Base-by-base conservation (phyloP, 306 rosid species). In the Pachyrhizus erosus region DNA sequence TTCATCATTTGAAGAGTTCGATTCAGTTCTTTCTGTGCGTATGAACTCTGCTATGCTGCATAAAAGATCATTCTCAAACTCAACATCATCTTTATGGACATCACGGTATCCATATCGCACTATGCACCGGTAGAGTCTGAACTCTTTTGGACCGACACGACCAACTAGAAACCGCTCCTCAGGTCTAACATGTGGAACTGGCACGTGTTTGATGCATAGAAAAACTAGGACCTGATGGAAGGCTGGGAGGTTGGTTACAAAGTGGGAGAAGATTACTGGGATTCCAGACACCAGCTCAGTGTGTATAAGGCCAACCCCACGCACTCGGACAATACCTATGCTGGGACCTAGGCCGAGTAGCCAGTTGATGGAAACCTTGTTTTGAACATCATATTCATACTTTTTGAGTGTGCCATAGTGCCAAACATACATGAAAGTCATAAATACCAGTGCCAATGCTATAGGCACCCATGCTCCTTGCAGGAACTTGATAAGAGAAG, bases 401-500 rank as follows among this genome's bases (percentile, higher is more conserved):
- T 88, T 93, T 79, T 86, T 91, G 14, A 87, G 74, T 9, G 98
- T 89, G 66, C 99, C 99, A 18, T 92, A 96, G 87, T 93, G 94
- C 99, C 99, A 96, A 49, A 88, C 89, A 54, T 91, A 92, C 98
- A 91, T 96, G 73, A 75, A 69, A 2, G 89, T 46, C 49, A 92
- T 52, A 58, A 91, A 88, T 18, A 85, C 77, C 45, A 89, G 42
- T 20, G 93, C 88, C 45, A 92, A 87, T 57, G 87, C 97, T 46
- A 93, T 76, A 0, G 99, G 94, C 33, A 96, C 96, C 98, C 99
- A 96, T 23, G 99, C 98, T 76, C 99, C 99, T 85, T 96, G 91
- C 15, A 65, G 91, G 80, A 96, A 93, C 85, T 96, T 96, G 84
- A 91, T 42, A 31, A 96, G 92, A 79, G 97, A 87, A 86, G 98